Evolutionary conservation across 2,329 filamentous ascomycete species (phyloP), one percentile per base, ranked within the genome.

Genomic region (Penicillium oxalicum): DNA sequence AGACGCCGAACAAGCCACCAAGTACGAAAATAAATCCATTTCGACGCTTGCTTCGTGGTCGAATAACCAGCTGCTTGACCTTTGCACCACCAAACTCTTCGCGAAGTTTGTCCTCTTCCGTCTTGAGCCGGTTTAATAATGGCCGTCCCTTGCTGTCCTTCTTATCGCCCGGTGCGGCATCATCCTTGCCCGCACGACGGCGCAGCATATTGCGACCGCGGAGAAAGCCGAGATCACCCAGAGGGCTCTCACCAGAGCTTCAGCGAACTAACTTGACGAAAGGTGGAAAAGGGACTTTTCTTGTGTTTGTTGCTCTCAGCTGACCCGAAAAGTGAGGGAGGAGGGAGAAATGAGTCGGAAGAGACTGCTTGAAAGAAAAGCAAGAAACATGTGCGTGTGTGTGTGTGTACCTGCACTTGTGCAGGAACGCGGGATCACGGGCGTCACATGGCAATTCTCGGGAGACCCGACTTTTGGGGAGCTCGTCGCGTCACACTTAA

Each of bases 1-100:
- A 73, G 48, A 98, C 79, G 9, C 93, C 93, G 60, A 93, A 91
- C n/a, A 98, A 63, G 36, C 90, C 88, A 29, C 93, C 93, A 18
- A 98, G 76, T 8, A 85, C 74, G 69, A 98, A 97, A 27, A 96
- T 87, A 62, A 94, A 82, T 2, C 84, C 84, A 68, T 82, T 87
- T 53, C 84, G 82, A 58, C 88, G 81, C 71, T 91, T 94, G 54
- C 80, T 80, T 44, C 65, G 60, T 38, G 68, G 69, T 40, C 65
- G 68, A 4, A 56, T 71, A 25, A 64, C 51, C n/a, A 68, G 55
- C 58, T 69, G 58, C 47, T 62, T 58, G 25, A 57, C 53, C 5
- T 55, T 50, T 7, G 53, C 51, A 29, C 52, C 53, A 26, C 44
- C 51, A 9, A 59, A 51, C 11, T 60, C 57, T n/a, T 42, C 55